Evolutionary conservation across 1,284 basidiomycete species (phyloP).

Genomic region (Ganoderma leucocontextum): DNA sequence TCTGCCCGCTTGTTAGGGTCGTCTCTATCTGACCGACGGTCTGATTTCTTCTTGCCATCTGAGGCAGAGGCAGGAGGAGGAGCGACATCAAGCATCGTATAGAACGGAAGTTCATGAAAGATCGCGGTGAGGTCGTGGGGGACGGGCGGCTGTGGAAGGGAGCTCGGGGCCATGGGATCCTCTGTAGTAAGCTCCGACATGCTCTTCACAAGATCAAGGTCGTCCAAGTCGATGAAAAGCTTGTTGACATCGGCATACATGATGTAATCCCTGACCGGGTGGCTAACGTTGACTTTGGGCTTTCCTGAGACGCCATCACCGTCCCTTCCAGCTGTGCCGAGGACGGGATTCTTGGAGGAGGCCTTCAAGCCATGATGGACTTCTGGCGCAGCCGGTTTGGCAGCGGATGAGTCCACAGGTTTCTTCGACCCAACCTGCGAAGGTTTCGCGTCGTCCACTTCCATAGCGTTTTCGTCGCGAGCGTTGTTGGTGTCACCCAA

Average conservation of each 20-base stretch:
- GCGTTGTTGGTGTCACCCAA: constrained; percentile 41
- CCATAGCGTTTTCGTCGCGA: constrained; percentile 41
- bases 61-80: constrained; percentile 54
- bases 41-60: constrained; percentile 45
- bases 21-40: constrained; percentile 65
- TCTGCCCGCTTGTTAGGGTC: constrained; percentile 75
- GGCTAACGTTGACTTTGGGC: constrained; percentile 50
- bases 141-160: constrained; percentile 34
- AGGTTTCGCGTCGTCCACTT: constrained; percentile 42
- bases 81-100: constrained; percentile 70
- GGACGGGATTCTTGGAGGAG: constrained; percentile 54
- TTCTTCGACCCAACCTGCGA: constrained; percentile 10
- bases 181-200: constrained; percentile 50
- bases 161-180: constrained; percentile 36
- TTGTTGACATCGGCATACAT: constrained; percentile 64
- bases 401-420: constrained; percentile 2
- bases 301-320: constrained; percentile 40
- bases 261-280: constrained; percentile 65
- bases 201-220: constrained; percentile 42
- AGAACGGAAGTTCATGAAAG: constrained; percentile 46
- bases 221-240: constrained; percentile 67
- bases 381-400: constrained; percentile 22
- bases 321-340: constrained; percentile 41
- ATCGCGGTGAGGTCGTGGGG: constrained; percentile 45
- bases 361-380: constrained; percentile 36